phyloP scores from a whole-genome alignment of 305 asterid species.

The Fraxinus dipetala region DNA sequence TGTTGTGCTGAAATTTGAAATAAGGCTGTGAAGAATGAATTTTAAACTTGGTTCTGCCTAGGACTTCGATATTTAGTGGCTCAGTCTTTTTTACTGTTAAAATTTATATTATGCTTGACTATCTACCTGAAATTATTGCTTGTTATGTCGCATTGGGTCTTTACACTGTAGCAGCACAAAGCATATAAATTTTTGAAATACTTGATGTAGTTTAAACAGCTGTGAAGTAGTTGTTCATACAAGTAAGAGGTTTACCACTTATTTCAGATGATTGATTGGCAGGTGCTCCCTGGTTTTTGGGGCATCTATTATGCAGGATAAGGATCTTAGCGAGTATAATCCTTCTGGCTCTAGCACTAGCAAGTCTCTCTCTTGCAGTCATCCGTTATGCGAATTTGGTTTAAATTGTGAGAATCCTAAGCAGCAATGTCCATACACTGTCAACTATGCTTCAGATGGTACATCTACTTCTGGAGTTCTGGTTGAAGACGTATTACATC shows the following conservation, averaged over 20 bases:
- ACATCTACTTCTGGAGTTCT: conserved; percentile 60
- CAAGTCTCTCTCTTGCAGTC: conserved; percentile 49
- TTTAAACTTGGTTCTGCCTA: background rate
- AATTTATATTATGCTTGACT: background rate
- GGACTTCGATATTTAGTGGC: conserved; percentile 2
- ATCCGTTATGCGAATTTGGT: conserved; percentile 44
- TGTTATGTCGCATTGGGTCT: conserved; percentile 7
- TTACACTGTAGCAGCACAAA: background rate
- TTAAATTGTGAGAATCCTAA: conserved; percentile 38
- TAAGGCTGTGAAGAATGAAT: conserved; percentile 8
- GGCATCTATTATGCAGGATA: conserved; percentile 70
- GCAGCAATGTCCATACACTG: conserved; percentile 49
- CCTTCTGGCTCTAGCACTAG: conserved; percentile 59
- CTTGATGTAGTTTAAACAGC: conserved; percentile 6
- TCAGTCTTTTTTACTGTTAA: background rate
- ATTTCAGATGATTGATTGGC: conserved; percentile 60
- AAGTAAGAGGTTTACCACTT: conserved; percentile 44
- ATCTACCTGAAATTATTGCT: conserved; percentile 4
- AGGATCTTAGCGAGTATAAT: conserved; percentile 52
- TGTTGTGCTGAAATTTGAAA: background rate
- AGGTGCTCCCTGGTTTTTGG: conserved; percentile 62
- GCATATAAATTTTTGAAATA: background rate
- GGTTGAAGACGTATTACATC: conserved; percentile 60
- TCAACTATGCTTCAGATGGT: conserved; percentile 47
- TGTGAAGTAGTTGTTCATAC: conserved; percentile 22